Base-by-base conservation (phyloP, 805 yeast genomes). In the Suhomyces sp. region DNA sequence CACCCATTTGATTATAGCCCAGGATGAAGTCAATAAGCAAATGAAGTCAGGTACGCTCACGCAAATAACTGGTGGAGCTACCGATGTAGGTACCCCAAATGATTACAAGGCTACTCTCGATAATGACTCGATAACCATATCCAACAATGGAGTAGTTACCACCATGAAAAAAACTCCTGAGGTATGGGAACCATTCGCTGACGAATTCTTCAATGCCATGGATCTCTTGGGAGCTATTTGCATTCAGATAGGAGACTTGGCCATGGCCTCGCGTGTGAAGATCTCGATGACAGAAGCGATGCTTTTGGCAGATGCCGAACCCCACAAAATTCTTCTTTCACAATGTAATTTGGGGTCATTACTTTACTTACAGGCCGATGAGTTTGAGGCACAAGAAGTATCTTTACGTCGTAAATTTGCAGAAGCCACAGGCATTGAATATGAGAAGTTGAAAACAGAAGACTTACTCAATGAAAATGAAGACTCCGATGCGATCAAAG, bases 121-220 rank as follows among this genome's bases (percentile, higher is more conserved):
- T 19, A 33, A 33, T 5, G 50, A 44, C 22, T 24, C 51, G n/a
- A 47, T 53, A 6, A 42, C 38, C 7, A 33, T 51, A 13, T 32
- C 36, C 14, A 33, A 31, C 24, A 36, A 41, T 24, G 52, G 50
- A 7, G 44, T 35, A n/a, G 47, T 43, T n/a, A 31, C 54, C 5
- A 43, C 47, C 3, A 32, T 60, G 8, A 42, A 43, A 48, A 64
- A 49, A 34, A 62, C 68, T 50, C 74, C 68, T 25, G 72, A 70
- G 32, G 76, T 78, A 2, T 83, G 86, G 85, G 80, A 76, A 36
- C 83, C 82, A 3, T 88, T 85, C 54, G 67, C 80, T 23, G 86
- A 83, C 38, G 96, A 88, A 48, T 74, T 83, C 43, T 81, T 88
- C 55, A 77, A 80, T 36, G 82, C 87, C 2, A 70, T 91, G 58